Evolutionary conservation across 257 asterid genomes (phyloP), one percentile per base, ranked within the genome.

Genomic region (Petunia axillaris): DNA sequence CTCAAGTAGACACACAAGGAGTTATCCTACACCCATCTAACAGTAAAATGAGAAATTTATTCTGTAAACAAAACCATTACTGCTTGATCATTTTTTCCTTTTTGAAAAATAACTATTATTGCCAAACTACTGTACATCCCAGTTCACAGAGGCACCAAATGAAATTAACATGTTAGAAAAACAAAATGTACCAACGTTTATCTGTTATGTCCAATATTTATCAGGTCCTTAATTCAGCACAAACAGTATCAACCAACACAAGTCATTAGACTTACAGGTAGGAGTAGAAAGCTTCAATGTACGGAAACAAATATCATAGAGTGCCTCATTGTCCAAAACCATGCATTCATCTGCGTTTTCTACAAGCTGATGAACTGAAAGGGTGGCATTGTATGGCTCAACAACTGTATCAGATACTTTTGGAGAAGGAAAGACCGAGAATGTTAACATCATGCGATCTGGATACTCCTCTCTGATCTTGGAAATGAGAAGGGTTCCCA

Each of bases 321-420:
- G 89, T 10, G 90, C 90, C 84, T 87, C 90, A 6, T 87, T 87
- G 59, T 87, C 90, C 87, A 87, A 82, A 80, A 87, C 90, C 90
- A 87, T 87, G 73, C 90, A 87, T 81, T 87, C 90, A 44, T 87
- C 90, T 14, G 90, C 90, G 71, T 87, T 87, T 86, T 87, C 90
- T 64, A 87, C 89, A 3, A 87, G 89, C 50, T 87, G 90, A 82
- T 87, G 90, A 64, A 87, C 90, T 2, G 90, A 87, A 65, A 87
- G 79, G 7, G 90, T 87, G 57, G 90, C 90, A 73, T 87, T 87
- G 77, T 87, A 87, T 9, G 90, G 90, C 82, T 87, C 90, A 39
- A 87, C 90, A 73, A 87, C 90, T 50, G 90, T 87, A 81, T 87
- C 90, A 3, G 90, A 87, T 36, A 87, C 90, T 85, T 87, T 87